These are phyloP conservation scores for Albugo candida DNA, from an alignment of 352 stramenopile genomes.

Conservation along the genomic window DNA sequence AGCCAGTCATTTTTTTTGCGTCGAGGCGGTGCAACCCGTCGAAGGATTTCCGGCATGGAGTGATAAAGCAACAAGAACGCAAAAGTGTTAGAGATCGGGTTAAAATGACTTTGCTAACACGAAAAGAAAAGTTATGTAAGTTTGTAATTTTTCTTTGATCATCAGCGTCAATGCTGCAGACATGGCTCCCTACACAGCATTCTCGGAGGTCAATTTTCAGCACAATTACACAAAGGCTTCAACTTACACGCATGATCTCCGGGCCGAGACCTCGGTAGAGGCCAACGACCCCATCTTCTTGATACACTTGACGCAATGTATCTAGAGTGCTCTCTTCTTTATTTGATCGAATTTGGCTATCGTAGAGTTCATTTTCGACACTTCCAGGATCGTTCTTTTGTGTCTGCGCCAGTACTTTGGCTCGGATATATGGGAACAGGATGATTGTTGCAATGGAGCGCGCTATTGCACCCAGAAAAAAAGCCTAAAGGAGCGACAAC, in stretches of 20 bases:
- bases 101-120: conserved; percentile 23
- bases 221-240: not conserved
- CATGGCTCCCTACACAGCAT: conserved; percentile 74
- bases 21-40: conserved; percentile 2
- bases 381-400: conserved; percentile 20
- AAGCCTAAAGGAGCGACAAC: conserved; percentile 51
- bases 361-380: conserved; percentile 3
- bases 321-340: conserved; percentile 28
- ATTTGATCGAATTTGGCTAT: conserved; percentile 3
- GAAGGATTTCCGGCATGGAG: no score
- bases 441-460: conserved; percentile 87
- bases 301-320: conserved; percentile 55
- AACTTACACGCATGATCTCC: conserved; percentile 78
- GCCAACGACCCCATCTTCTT: conserved; percentile 65
- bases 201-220: not conserved
- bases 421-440: conserved; percentile 93
- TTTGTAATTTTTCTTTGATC: conserved; percentile 95
- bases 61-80: no score
- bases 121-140: conserved; percentile 69
- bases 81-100: no score
- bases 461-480: conserved; percentile 87
- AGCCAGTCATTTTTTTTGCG: conserved; percentile 25
- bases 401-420: conserved; percentile 88
- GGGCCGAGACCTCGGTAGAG: conserved; percentile 89
- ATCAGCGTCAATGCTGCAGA: conserved; percentile 93